A percentile compares a stretch with the other conserved stretches of the same genome.
These are phyloP conservation scores for Neospora caninum DNA, from an alignment of 169 alveolate genomes.

Conservation along the genomic window DNA sequence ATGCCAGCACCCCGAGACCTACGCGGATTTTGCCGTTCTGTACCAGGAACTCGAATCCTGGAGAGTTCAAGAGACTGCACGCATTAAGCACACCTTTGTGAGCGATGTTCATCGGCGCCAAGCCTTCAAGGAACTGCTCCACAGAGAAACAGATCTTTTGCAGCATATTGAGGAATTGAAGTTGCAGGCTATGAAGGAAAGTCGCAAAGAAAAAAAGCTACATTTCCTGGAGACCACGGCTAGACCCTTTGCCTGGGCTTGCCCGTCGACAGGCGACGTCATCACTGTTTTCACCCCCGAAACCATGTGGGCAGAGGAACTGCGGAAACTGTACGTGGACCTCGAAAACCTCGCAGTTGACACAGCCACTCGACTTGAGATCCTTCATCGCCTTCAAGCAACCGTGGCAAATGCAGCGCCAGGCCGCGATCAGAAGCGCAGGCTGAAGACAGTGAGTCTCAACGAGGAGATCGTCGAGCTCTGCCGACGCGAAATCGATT, in stretches of 20 bases:
- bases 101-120: slow-evolving; percentile 5
- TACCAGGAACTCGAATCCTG: neutral
- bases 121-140: slow-evolving; percentile 3
- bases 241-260: slow-evolving; percentile 9
- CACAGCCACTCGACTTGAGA: neutral
- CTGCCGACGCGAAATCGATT: neutral
- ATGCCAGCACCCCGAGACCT: slow-evolving; percentile 8
- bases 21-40: neutral
- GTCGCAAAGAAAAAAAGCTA: neutral
- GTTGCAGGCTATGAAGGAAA: neutral
- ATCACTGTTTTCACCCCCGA: slow-evolving; percentile 21
- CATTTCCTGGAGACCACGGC: neutral
- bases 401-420: neutral
- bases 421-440: neutral
- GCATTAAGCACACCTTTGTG: neutral
- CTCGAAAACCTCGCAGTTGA: neutral
- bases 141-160: neutral
- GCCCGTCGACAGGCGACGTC: slow-evolving; percentile 11
- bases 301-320: slow-evolving; percentile 29
- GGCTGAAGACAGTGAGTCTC: neutral
- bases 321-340: neutral
- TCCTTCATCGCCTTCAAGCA: neutral
- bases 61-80: neutral
- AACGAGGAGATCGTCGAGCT: neutral
- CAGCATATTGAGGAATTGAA: slow-evolving; percentile 23